A percentile compares a stretch with the other conserved stretches of the same genome.
phyloP scores from a whole-genome alignment of 169 alveolate genomes.

The Cryptosporidium parvum region DNA sequence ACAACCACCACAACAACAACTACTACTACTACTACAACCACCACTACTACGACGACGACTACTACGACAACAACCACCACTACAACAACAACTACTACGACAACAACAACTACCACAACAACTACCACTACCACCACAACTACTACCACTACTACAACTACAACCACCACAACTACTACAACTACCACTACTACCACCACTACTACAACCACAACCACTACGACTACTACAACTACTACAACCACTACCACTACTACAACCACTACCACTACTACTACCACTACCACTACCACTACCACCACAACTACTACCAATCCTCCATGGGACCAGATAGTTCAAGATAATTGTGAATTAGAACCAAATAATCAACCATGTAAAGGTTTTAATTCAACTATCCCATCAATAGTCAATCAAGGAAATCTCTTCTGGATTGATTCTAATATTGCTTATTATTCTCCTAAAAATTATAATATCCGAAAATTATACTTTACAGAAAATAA shows the following conservation, averaged over 20 bases:
- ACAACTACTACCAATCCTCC: conserved; percentile 23
- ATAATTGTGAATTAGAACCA: neutral
- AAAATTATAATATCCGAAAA: neutral
- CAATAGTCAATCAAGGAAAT: neutral
- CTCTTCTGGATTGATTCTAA: conserved; percentile 2
- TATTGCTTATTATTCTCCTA: neutral
- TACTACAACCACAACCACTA: neutral
- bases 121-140: too few relatives aligned
- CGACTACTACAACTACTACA: neutral
- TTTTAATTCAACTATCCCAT: conserved; percentile 2
- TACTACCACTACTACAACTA: neutral
- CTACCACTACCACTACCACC: neutral
- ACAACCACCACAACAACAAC: too few relatives aligned
- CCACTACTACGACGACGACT: neutral
- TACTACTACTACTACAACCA: too few relatives aligned
- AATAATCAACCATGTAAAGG: conserved; percentile 1
- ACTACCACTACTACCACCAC: neutral
- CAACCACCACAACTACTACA: neutral
- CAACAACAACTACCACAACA: neutral
- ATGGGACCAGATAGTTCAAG: conserved; percentile 14
- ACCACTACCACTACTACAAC: neutral
- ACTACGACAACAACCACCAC: conserved; percentile 7
- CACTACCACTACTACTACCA: neutral
- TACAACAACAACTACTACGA: too few relatives aligned
- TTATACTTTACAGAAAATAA: conserved; percentile 57